phyloP scores from a whole-genome alignment of 805 yeast species.

The Phaffomyces antillensis region DNA sequence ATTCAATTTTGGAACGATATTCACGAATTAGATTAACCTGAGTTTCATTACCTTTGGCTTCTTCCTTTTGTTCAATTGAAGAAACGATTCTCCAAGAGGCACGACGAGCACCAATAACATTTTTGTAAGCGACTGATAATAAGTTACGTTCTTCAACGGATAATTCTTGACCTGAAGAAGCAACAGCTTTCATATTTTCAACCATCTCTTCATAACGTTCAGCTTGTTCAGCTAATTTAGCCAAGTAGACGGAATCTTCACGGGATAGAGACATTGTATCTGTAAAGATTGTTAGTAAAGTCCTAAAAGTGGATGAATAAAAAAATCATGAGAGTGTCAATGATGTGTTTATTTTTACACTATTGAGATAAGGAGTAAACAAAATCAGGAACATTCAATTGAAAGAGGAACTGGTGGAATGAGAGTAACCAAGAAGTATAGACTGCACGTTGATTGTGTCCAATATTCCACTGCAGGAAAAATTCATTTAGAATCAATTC shows the following conservation, averaged over 20 bases:
- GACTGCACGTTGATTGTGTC: no score
- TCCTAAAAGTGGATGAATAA: no score
- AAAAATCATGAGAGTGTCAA: no score
- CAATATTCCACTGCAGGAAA: no score
- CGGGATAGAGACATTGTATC: conserved; percentile 65
- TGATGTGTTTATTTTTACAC: background rate
- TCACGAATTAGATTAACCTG: conserved; percentile 88
- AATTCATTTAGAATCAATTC: no score
- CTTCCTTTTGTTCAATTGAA: conserved; percentile 97
- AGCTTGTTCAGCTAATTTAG: conserved; percentile 98
- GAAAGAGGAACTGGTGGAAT: no score
- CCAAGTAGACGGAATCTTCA: conserved; percentile 97
- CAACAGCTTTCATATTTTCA: conserved; percentile 96
- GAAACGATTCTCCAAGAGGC: conserved; percentile 99
- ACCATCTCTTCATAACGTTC: conserved; percentile 99
- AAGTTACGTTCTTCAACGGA: conserved; percentile 97
- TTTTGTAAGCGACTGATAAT: conserved; percentile 95
- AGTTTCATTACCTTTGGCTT: conserved; percentile 86
- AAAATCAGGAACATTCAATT: background rate
- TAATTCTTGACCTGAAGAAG: conserved; percentile 90
- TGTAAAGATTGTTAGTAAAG: background rate
- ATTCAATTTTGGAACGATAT: conserved; percentile 91
- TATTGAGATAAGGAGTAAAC: background rate
- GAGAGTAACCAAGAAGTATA: no score
- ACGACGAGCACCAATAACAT: conserved; percentile 98